Percentiles rank a stretch among this genome's conserved stretches.
Conservation (phyloP, 2,329 filamentous ascomycete genomes). For the Exophiala lecanii-corni region DNA sequence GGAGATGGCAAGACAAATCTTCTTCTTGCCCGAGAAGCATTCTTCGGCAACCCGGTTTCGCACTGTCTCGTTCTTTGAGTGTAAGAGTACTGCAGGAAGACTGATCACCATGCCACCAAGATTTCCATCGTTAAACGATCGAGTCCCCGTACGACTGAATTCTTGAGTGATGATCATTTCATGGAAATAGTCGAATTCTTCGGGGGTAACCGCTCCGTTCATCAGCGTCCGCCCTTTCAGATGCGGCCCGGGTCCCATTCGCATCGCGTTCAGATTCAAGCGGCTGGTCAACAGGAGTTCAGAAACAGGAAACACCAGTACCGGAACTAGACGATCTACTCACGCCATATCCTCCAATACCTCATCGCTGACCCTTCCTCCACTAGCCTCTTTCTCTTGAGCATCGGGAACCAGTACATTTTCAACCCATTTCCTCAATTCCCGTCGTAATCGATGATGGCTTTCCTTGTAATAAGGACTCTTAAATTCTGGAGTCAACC, state of each 20-base stretch:
- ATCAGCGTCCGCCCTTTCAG: constrained; percentile 15
- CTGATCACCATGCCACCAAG: constrained; percentile 55
- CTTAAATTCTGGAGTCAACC: constrained; percentile 71
- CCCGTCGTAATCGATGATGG: constrained; percentile 20
- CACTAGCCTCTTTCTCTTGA: constrained; percentile 18
- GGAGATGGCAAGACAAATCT: constrained; percentile 70
- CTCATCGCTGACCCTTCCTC: constrained; percentile 18
- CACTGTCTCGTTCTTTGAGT: constrained; percentile 51
- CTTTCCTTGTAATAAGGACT: constrained; percentile 34
- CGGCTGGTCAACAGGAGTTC: too few relatives aligned
- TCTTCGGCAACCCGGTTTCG: constrained; percentile 64
- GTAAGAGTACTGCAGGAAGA: constrained; percentile 65
- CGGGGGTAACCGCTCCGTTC: constrained; percentile 30
- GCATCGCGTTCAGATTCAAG: constrained; percentile 22
- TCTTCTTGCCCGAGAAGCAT: constrained; percentile 59
- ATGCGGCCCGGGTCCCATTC: constrained; percentile 21
- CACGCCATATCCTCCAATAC: constrained; percentile 16
- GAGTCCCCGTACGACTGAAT: constrained; percentile 58
- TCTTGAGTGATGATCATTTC: constrained; percentile 65
- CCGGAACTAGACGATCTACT: constrained; percentile 2
- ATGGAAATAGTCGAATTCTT: constrained; percentile 69
- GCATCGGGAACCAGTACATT: constrained; percentile 19
- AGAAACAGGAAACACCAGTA: too few relatives aligned
- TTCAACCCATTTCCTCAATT: constrained; percentile 22
- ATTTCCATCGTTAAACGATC: constrained; percentile 11